Evolutionary conservation across 2,329 filamentous ascomycete species (phyloP), one percentile per base, ranked within the genome.

Genomic region (Beauveria pseudobassiana): DNA sequence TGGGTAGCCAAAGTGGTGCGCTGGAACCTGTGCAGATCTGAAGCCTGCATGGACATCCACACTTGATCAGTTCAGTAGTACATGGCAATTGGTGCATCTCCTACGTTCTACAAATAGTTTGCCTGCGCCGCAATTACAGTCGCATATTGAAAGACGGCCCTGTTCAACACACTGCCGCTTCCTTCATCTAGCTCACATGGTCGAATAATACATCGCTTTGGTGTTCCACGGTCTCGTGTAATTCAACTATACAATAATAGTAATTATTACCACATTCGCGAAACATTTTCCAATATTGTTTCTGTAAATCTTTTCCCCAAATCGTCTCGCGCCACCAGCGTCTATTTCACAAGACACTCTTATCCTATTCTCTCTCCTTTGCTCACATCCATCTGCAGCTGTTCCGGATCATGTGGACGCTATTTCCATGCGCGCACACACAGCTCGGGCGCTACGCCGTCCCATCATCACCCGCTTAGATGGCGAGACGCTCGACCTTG

Each of bases 401-500:
- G 5, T 26, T 7, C 24, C n/a, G 12, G 16, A n/a, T 24, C 38
- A 38, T 18, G 14, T 12, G 1, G 48, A 34, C 24, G 4, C 24
- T 24, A 20, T 59, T 59, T 28, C 38, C 38, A 28, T 26, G 14
- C 18, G 34, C 34, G 2, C 34, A 16, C 18, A 5, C 30, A 30
- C 54, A 49, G 9, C n/a, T 45, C 20, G 43, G 14, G 5, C 10
- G 26, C 43, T 26, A 12, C 12, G 34, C 34, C 12, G 34, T 38
- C 34, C 12, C 34, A 38, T 38, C 34, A 38, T 38, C 34, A 16
- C n/a, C 6, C 48, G 14, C 68, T 85, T 88, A 97, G 79, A 97
- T 96, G 81, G 93, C 92, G 68, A 97, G 84, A 70, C 93, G 86
- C 84, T 98, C 93, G 61, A 98, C 90, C 86, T 96, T 96, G 78